Percentiles rank a stretch among this genome's conserved stretches.
These are phyloP conservation scores for Phytophthora palmivora DNA, from an alignment of 352 stramenopile genomes.

Conservation along the genomic window DNA sequence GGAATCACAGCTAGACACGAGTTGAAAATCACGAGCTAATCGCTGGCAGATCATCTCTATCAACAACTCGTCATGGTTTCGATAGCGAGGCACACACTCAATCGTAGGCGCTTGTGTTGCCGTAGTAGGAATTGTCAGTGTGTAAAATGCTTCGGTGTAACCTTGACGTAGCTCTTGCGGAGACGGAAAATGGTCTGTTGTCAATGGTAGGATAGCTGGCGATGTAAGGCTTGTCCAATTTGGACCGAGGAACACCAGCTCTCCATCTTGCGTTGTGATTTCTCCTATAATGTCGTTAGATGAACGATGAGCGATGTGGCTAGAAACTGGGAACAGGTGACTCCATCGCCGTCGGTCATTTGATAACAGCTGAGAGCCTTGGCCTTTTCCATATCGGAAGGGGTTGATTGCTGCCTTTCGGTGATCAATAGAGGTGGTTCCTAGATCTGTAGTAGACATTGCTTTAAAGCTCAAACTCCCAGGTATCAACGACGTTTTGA, in stretches of 20 bases:
- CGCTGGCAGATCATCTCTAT: conserved; percentile 88
- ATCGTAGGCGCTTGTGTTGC: conserved; percentile 33
- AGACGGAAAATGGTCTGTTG: conserved; percentile 89
- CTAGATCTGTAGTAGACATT: conserved; percentile 23
- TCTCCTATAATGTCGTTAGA: conserved; percentile 11
- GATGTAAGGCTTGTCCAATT: conserved; percentile 97
- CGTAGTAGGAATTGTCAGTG: conserved; percentile 65
- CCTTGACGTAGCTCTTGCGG: conserved; percentile 65
- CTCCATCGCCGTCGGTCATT: conserved; percentile 95
- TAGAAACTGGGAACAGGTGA: conserved; percentile 93
- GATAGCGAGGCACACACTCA: conserved; percentile 65
- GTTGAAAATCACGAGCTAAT: conserved; percentile 78
- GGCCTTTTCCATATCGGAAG: conserved; percentile 57
- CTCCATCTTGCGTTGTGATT: conserved; percentile 24
- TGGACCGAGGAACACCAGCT: conserved; percentile 79
- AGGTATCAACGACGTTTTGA: conserved; percentile 26
- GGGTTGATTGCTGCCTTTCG: conserved; percentile 44
- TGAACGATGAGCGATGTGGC: conserved; percentile 10
- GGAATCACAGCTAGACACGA: conserved; percentile 58
- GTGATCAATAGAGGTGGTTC: conserved; percentile 6
- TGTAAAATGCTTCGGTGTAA: conserved; percentile 88
- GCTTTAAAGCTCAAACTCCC: conserved; percentile 32
- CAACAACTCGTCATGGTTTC: conserved; percentile 70
- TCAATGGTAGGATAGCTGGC: conserved; percentile 93
- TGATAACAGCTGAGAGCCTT: conserved; percentile 47